Percentiles rank a stretch among this genome's conserved stretches.
Evolutionary conservation across 495 filamentous ascomycete species (phyloP).

Genomic region (Hypoxylon fragiforme): DNA sequence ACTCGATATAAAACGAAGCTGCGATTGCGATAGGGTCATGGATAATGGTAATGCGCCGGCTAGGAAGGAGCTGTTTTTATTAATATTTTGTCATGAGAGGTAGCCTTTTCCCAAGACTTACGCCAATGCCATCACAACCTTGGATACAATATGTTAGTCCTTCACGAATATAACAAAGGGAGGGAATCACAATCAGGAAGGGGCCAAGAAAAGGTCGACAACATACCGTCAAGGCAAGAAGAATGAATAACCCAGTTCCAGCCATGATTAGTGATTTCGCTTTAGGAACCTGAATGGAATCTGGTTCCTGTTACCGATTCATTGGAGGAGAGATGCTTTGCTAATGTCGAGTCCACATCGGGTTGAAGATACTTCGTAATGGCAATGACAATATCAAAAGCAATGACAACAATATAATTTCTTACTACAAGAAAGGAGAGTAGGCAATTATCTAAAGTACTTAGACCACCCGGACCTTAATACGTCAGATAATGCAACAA

Average conservation of each 20-base stretch:
- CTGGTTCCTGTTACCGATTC: conserved; percentile 34
- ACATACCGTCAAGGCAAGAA: conserved; percentile 71
- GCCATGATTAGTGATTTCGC: conserved; percentile 35
- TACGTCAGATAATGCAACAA: conserved; percentile 1
- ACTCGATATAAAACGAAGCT: conserved; percentile 85
- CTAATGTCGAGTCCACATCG: background rate
- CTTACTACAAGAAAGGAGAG: no score
- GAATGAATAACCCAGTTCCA: conserved; percentile 71
- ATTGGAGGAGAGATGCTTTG: conserved; percentile 17
- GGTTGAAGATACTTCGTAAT: background rate
- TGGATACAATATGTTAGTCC: background rate
- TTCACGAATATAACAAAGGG: background rate
- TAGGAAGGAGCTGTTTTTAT: conserved; percentile 76
- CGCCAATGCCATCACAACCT: conserved; percentile 92
- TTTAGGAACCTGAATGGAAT: conserved; percentile 18
- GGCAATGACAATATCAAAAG: conserved; percentile 2
- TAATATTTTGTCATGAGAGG: conserved; percentile 15
- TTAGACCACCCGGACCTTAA: conserved; percentile 2
- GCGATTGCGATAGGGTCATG: conserved; percentile 84
- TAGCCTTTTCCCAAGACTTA: conserved; percentile 49
- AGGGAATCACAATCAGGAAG: background rate
- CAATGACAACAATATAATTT: no score
- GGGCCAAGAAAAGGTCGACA: background rate
- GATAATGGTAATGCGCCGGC: conserved; percentile 91
- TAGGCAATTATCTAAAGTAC: conserved; percentile 1